Evolutionary conservation across 331 rosid species (phyloP).

Genomic region (Rosa hybrid): DNA sequence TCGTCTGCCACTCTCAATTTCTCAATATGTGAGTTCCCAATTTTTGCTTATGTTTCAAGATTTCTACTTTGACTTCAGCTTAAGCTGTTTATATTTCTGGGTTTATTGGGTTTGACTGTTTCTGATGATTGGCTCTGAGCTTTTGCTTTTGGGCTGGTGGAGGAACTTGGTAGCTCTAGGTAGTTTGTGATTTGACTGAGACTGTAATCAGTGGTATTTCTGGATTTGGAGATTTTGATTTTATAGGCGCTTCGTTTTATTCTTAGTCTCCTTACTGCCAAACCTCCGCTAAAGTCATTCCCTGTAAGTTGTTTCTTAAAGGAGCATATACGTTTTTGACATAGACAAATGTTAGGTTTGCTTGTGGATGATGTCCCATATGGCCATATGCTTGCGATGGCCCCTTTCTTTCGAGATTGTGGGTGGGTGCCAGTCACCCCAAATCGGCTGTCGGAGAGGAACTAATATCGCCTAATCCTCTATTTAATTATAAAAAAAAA

Average conservation of each 20-base stretch:
- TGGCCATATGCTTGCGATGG: neutral
- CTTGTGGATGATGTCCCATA: neutral
- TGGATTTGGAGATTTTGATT: neutral
- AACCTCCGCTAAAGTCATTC: neutral
- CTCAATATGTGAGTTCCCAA: constrained; percentile 74
- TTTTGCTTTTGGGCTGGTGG: neutral
- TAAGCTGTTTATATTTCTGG: neutral
- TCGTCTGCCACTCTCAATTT: constrained; percentile 81
- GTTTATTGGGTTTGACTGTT: neutral
- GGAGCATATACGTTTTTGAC: neutral
- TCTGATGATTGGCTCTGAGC: neutral
- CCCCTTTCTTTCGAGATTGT: too few species aligned
- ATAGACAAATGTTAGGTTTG: neutral
- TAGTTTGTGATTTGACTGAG: neutral
- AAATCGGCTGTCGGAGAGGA: too few species aligned
- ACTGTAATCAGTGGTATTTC: neutral
- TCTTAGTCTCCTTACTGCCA: neutral
- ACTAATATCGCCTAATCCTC: too few species aligned
- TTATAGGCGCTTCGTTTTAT: neutral
- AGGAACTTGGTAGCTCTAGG: neutral
- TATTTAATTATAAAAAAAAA: too few species aligned
- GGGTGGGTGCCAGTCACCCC: too few species aligned
- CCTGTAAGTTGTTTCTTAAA: neutral
- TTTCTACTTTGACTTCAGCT: neutral
- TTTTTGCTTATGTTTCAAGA: neutral